Conservation (phyloP, 441 rosid genomes). For the Daphne laureola region DNA sequence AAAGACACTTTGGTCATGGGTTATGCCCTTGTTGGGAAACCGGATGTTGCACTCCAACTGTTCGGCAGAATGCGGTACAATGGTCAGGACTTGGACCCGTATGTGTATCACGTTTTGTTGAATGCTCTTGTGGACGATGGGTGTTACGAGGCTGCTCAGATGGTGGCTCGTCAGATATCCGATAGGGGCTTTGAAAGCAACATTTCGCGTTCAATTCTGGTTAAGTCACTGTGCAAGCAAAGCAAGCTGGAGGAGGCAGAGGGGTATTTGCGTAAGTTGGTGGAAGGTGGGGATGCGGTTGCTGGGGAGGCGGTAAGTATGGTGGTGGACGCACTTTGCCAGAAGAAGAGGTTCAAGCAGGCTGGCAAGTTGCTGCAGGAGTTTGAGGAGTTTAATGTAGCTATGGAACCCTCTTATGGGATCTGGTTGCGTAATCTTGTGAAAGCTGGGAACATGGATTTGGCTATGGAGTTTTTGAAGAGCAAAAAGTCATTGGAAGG, state of each 20-base stretch:
- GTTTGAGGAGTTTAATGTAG: constrained; percentile 28
- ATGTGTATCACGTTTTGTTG: constrained; percentile 56
- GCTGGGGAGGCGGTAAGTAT: constrained; percentile 28
- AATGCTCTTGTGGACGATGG: constrained; percentile 64
- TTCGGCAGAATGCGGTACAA: constrained; percentile 67
- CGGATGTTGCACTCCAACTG: constrained; percentile 55
- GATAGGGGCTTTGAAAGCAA: constrained; percentile 37
- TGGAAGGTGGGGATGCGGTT: constrained; percentile 9
- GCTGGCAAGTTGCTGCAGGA: constrained; percentile 50
- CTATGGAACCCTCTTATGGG: constrained; percentile 44
- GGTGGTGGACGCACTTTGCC: constrained; percentile 51
- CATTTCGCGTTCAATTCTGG: constrained; percentile 41
- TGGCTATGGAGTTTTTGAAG: constrained; percentile 50
- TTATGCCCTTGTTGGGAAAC: constrained; percentile 67
- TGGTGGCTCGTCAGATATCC: constrained; percentile 43
- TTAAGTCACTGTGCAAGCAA: constrained; percentile 62
- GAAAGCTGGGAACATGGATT: constrained; percentile 35
- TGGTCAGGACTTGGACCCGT: constrained; percentile 62
- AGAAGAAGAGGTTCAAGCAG: constrained; percentile 25
- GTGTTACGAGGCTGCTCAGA: constrained; percentile 40
- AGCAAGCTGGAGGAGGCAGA: constrained; percentile 47
- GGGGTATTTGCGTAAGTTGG: constrained; percentile 32
- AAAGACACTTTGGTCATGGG: constrained; percentile 59
- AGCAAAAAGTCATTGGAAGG: constrained; percentile 39
- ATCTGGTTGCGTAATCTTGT: constrained; percentile 50